These are phyloP conservation scores for Paraurostyla sp. DNA, from an alignment of 73 alveolate genomes.

Conservation along the genomic window DNA sequence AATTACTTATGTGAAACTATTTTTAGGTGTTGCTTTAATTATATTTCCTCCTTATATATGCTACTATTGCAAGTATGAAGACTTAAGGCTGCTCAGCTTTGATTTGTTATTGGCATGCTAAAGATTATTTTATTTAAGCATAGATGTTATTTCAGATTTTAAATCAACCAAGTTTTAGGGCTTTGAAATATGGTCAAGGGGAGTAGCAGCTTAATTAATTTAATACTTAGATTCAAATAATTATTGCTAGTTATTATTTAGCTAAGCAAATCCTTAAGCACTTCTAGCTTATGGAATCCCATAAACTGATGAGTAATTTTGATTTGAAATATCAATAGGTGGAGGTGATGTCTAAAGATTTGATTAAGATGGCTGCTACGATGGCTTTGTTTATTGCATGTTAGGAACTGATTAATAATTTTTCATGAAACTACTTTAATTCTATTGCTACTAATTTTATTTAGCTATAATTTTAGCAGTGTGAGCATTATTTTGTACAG, in stretches of 20 bases:
- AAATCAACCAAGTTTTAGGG: background rate
- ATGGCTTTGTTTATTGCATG: background rate
- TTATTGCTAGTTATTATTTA: too few species aligned
- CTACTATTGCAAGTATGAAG: background rate
- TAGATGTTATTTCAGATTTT: background rate
- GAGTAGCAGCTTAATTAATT: background rate
- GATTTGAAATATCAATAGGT: background rate
- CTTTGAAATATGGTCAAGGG: background rate
- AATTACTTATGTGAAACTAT: background rate
- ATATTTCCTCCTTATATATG: background rate
- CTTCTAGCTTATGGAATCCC: background rate
- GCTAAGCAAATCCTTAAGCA: background rate
- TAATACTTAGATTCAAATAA: background rate
- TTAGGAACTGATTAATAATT: constrained; percentile 3
- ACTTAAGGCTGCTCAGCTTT: background rate
- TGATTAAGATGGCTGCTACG: too few species aligned
- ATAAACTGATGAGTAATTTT: background rate
- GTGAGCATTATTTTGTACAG: background rate
- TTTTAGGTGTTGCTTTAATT: background rate
- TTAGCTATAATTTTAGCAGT: background rate
- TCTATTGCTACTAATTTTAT: background rate
- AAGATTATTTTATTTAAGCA: background rate
- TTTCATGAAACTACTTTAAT: background rate
- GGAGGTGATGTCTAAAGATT: background rate
- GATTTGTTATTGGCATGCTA: background rate